Evolutionary conservation across 2,329 filamentous ascomycete species (phyloP).

Genomic region (Tolypocladium tropicale): DNA sequence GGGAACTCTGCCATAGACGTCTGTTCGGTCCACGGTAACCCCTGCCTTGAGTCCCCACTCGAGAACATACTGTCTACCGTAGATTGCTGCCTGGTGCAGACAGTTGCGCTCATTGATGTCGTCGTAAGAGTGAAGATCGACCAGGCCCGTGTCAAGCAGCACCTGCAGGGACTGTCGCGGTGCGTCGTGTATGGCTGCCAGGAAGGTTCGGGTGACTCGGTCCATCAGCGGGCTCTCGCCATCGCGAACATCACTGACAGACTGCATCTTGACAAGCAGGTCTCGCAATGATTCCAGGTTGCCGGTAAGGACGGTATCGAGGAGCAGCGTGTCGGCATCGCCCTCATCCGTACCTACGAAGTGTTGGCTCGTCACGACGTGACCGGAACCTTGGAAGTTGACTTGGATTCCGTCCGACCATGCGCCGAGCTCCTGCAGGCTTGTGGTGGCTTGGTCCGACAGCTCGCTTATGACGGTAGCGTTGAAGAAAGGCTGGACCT

Average conservation of each 20-base stretch:
- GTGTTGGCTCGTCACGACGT: conserved; percentile 56
- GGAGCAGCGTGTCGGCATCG: conserved; percentile 77
- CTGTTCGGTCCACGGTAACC: conserved; percentile 69
- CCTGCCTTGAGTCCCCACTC: conserved; percentile 62
- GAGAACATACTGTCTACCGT: conserved; percentile 72
- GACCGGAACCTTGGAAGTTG: conserved; percentile 58
- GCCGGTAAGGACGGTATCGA: conserved; percentile 77
- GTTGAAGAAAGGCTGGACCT: conserved; percentile 98
- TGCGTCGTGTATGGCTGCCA: conserved; percentile 80
- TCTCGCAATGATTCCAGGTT: conserved; percentile 71
- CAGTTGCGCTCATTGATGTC: conserved; percentile 98
- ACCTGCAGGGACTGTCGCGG: conserved; percentile 65
- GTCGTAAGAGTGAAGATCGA: conserved; percentile 88
- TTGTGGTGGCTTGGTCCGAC: conserved; percentile 95
- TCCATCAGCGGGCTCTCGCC: conserved; percentile 51
- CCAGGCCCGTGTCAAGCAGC: conserved; percentile 68
- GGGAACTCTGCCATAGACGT: conserved; percentile 90
- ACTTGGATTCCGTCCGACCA: conserved; percentile 97
- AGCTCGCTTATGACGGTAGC: conserved; percentile 92
- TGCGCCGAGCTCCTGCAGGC: conserved; percentile 83
- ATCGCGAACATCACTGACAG: conserved; percentile 43
- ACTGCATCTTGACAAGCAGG: conserved; percentile 63
- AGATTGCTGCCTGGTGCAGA: conserved; percentile 92
- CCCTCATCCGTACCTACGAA: conserved; percentile 71
- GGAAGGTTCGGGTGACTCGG: conserved; percentile 78